Evolutionary conservation across 306 rosid species (phyloP), one percentile per base, ranked within the genome.

Genomic region (Glycine tomentella): DNA sequence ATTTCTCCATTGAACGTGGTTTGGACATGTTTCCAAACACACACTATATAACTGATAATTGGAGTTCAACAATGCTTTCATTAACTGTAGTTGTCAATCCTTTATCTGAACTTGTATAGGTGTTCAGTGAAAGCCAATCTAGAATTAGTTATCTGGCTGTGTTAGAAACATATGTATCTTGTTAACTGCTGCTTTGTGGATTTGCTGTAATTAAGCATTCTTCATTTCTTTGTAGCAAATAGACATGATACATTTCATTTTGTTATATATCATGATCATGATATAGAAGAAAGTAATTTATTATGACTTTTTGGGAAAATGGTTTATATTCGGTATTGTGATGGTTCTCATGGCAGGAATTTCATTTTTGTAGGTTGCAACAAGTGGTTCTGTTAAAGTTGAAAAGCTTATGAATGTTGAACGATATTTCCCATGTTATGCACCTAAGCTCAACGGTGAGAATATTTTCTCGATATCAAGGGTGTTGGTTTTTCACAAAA

Each of bases 381-480:
- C 86, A 71, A 42, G 52, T 75, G 94, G 98, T 53, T 88, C 97
- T 0, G 97, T 94, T 50, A 90, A 90, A 52, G 98, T 94, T 58
- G 97, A 94, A 72, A 83, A 78, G 84, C 87, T 92, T 25, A 94
- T 94, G 98, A 72, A 91, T 13, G 33, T 94, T 0, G 97, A 94
- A 80, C 84, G 92, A 8, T 92, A 94, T 83, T 83, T 94, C 97
- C 46, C 97, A 92, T 73, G 98, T 94, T 20, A 94, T 94, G 98
- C 98, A 94, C 84, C 92, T 92, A 69, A 94, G 98, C 89, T 94
- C 98, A 50, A 92, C 98, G 82, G 98, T 92, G 57, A 85, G 89
- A 80, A 73, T 40, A 38, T 40, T 49, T 33, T 31, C 16, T 49
- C 64, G 75, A 64, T 11, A 20, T 6, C 33, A 74, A 8, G 25